Conservation (phyloP, 768 basidiomycete genomes). For the Coprinopsis sp. region DNA sequence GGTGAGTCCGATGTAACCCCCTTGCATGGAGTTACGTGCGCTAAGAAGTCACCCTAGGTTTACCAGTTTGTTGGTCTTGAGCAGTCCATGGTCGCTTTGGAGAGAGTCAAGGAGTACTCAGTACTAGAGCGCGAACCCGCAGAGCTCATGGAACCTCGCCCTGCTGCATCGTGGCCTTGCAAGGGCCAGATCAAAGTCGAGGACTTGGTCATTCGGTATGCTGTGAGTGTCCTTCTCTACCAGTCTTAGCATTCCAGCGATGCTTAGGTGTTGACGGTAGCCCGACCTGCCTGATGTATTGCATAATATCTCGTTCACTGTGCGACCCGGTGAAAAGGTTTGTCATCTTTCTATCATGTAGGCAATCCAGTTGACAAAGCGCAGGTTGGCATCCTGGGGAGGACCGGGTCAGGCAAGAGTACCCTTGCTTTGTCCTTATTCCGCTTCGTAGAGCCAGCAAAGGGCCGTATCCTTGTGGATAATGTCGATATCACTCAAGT, state of each 20-base stretch:
- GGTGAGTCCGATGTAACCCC: conserved; percentile 33
- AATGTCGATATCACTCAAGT: conserved; percentile 74
- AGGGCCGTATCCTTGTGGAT: conserved; percentile 72
- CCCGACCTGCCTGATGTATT: conserved; percentile 85
- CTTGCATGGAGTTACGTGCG: not conserved
- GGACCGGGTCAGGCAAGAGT: conserved; percentile 76
- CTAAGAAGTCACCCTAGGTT: conserved; percentile 33
- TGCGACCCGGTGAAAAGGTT: conserved; percentile 75
- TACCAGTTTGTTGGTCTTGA: conserved; percentile 84
- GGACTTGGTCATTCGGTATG: conserved; percentile 72
- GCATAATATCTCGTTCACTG: conserved; percentile 70
- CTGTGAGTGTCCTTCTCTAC: conserved; percentile 47
- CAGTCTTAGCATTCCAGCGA: not conserved
- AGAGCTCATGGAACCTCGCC: conserved; percentile 85
- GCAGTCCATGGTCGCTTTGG: conserved; percentile 88
- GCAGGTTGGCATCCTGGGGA: conserved; percentile 66
- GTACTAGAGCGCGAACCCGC: conserved; percentile 72
- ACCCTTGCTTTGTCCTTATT: conserved; percentile 83
- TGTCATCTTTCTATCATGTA: conserved; percentile 25
- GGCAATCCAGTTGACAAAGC: conserved; percentile 12
- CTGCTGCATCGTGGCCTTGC: conserved; percentile 74
- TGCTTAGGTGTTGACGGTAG: conserved; percentile 29
- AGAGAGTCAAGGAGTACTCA: conserved; percentile 89
- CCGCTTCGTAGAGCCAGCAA: conserved; percentile 77
- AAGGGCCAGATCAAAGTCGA: conserved; percentile 66